phyloP scores from a whole-genome alignment of 768 basidiomycete species.

The Lentinula boryana region DNA sequence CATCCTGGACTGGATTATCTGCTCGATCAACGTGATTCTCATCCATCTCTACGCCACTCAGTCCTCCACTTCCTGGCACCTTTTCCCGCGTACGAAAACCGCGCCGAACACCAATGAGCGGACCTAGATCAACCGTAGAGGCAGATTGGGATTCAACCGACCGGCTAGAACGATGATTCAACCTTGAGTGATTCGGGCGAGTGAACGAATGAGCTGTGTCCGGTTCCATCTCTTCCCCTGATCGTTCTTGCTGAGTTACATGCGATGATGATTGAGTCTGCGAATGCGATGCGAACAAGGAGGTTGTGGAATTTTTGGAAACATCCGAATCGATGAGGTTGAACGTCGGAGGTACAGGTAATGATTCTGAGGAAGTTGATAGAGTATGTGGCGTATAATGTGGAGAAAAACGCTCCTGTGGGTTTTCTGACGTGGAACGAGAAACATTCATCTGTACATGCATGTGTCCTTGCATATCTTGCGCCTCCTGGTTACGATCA shows the following conservation, averaged over 20 bases:
- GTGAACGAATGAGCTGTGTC: background rate
- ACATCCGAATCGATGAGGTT: background rate
- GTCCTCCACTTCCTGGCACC: slow-evolving; percentile 51
- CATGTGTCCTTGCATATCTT: background rate
- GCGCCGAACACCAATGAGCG: slow-evolving; percentile 51
- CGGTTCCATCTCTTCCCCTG: background rate
- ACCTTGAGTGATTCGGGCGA: background rate
- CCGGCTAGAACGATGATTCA: background rate
- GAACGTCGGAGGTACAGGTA: background rate
- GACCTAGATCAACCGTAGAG: slow-evolving; percentile 45
- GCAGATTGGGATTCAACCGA: background rate
- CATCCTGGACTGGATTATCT: too few species aligned
- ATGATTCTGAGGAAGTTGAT: too few species aligned
- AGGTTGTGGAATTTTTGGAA: background rate
- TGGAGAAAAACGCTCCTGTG: background rate
- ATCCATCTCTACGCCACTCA: slow-evolving; percentile 35
- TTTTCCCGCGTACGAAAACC: slow-evolving; percentile 60
- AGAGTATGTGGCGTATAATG: background rate
- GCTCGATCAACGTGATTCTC: background rate
- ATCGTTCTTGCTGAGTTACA: background rate
- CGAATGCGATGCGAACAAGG: background rate
- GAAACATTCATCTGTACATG: background rate
- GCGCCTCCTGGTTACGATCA: too few species aligned
- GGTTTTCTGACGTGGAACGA: background rate
- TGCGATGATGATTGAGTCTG: background rate